Evolutionary conservation across 1,284 basidiomycete genomes (phyloP), one percentile per base, ranked within the genome.

Genomic region (Ceraceosorus guamensis): DNA sequence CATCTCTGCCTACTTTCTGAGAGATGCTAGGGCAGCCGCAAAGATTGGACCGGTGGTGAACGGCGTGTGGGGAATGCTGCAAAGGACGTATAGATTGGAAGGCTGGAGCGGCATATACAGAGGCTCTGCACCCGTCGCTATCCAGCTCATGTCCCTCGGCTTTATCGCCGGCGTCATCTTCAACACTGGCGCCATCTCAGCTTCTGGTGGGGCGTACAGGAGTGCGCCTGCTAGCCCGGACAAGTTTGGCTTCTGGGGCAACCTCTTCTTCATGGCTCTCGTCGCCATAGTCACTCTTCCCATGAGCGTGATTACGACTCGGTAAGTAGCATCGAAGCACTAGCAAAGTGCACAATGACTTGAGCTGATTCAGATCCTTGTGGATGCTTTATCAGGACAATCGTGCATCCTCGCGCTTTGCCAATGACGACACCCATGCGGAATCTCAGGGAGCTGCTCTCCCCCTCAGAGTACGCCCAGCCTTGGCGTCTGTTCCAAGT

Each of bases 1-100:
- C 14, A 60, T 70, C 39, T 59, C 57, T 10, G 60, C 64, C 4
- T 62, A 72, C 45, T 46, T 69, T 33, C 59, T 68, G 30, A 61
- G 59, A n/a, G 60, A 71, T 31, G 53, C 63, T 8, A 57, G 67
- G 18, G 60, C 62, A 11, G 48, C 63, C 11, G 67, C 68, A 8
- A 74, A 74, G 56, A 68, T 74, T 50, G 72, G 73, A 2, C 73
- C 73, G n/a, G 67, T 70, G 32, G 67, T 74, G 35, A 55, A 58
- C 5, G 71, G 71, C 47, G 60, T 75, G 5, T 59, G 66, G 31
- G 24, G 62, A 13, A 75, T 75, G 73, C 57, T 71, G 44, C 16
- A 59, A 33, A 57, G 73, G 13, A 71, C 66, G 6, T 67, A 66
- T 41, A 59, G 65, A 1, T 52, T 75, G 30, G 73, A 75, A 51